Base-by-base conservation (phyloP, 176 grass and related monocot species). In the Carex kokanica region DNA sequence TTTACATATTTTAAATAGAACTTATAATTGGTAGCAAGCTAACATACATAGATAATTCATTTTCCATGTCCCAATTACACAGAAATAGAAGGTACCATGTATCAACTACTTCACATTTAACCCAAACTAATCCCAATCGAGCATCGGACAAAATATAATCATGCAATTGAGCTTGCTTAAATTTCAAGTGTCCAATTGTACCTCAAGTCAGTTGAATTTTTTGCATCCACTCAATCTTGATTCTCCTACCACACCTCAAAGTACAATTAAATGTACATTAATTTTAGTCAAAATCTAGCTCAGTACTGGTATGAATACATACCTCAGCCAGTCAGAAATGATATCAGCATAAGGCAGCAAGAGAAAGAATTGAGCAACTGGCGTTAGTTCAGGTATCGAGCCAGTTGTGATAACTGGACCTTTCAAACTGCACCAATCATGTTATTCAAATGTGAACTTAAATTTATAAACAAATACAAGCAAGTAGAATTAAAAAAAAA, bases 331-430 rank as follows among this genome's bases (percentile, higher is more conserved):
- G 20, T 51, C 24, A 31, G 79, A 65, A 16, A 82, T 82, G 40
- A 82, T 82, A 8, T 82, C 21, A 2, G 43, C 43, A 53, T 82
- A 82, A 82, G 79, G 79, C 34, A 82, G 49, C 61, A 82, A 82
- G 16, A 51, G 45, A 64, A 64, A 66, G 41, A 64, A 82, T 25
- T 11, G 20, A 51, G 16, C 58, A 25, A 45, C 59, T 8, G 36
- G 23, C 27, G 21, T 66, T 24, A 49, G 5, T 74, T 21, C 70
- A 74, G 2, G 70, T 45, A 4, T 36, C n/a, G 70, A 74, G 1
- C 34, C 70, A 38, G 8, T 21, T 74, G 6, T 49, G 17, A 74
- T 11, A 20, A 74, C 14, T 18, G 27, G 32, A 49, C 40, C 38
- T 74, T 49, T 74, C 43, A 74, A 74, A 10, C 70, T 74, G 32